Base-by-base conservation (phyloP, 2,329 filamentous ascomycete species). In the Penicillium olsonii region DNA sequence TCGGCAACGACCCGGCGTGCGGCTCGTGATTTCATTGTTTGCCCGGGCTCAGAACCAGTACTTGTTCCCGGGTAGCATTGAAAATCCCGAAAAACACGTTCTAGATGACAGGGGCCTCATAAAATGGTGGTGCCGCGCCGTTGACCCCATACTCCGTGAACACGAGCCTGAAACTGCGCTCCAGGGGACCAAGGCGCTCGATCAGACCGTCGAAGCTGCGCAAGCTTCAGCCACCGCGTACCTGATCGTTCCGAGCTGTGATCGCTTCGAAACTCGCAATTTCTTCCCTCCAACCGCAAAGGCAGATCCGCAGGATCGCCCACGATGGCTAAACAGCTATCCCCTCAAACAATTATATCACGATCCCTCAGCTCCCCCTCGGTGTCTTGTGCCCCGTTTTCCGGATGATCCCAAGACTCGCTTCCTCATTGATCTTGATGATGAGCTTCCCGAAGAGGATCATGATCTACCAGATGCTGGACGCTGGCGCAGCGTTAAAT, bases 361-460 rank as follows among this genome's bases (percentile, higher is more conserved):
- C 60, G 74, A 80, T 11, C 78, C 80, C 7, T 78, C 84, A 42
- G 84, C 90, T 3, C 89, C 91, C 5, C 87, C 88, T 0, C 81
- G 92, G 52, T 95, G 88, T 66, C 77, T 97, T 7, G 87, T 99
- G 5, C 94, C 94, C 1, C 86, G 87, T 18, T 96, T 95, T 55
- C 94, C 94, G 1, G 94, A 99, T 67, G 94, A 99, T 56, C 94
- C 94, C 1, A 99, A 99, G 68, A 85, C 91, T 1, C 83, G 94
- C 5, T 97, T 92, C 64, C 79, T 95, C 38, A 82, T 90, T 52
- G 92, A 97, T 65, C 75, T 99, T 4, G 92, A 99, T 62, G 88
- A 92, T 26, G 90, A 95, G 65, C 79, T 88, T 0, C 79, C 82
- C 5, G 66, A 60, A 7, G 51, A 53, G 2, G 65, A 58, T 37